Conservation (phyloP, 2,329 filamentous ascomycete genomes). For the Trichothecium roseum region DNA sequence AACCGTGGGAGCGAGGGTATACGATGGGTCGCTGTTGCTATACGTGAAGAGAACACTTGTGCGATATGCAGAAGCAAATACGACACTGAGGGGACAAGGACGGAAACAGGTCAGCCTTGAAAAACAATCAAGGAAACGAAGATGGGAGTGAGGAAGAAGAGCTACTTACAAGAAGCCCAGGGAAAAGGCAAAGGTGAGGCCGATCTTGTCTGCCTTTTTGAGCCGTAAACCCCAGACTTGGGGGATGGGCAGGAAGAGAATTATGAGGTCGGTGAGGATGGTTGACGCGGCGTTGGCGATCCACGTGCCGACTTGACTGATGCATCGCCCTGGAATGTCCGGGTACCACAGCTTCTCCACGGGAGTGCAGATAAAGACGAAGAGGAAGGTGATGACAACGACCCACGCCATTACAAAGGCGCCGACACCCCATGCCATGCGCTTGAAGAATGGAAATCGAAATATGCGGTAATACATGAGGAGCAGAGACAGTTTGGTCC, state of each 20-base stretch:
- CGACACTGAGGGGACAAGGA: conserved; percentile 20
- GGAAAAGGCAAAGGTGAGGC: conserved; percentile 30
- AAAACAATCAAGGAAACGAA: conserved; percentile 1
- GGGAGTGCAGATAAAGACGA: conserved; percentile 41
- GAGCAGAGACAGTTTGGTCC: conserved; percentile 39
- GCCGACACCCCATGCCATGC: conserved; percentile 27
- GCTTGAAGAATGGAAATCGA: conserved; percentile 29
- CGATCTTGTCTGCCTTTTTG: conserved; percentile 28
- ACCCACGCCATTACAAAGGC: conserved; percentile 35
- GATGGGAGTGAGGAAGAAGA: neutral
- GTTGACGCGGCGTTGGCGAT: conserved; percentile 37
- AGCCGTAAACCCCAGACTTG: conserved; percentile 35
- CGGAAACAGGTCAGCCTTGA: neutral
- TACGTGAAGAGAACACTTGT: conserved; percentile 36
- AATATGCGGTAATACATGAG: conserved; percentile 45
- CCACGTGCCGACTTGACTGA: conserved; percentile 38
- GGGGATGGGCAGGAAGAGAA: conserved; percentile 31
- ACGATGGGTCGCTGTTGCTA: conserved; percentile 26
- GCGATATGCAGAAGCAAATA: conserved; percentile 37
- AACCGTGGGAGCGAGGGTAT: conserved; percentile 32
- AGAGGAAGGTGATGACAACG: conserved; percentile 34
- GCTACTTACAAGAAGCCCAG: conserved; percentile 30
- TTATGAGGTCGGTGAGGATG: conserved; percentile 33
- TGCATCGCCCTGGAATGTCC: conserved; percentile 31
- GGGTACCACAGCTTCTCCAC: conserved; percentile 38